These are phyloP conservation scores for Tetraselmis striata DNA, from an alignment of 139 green algal species.

Conservation along the genomic window DNA sequence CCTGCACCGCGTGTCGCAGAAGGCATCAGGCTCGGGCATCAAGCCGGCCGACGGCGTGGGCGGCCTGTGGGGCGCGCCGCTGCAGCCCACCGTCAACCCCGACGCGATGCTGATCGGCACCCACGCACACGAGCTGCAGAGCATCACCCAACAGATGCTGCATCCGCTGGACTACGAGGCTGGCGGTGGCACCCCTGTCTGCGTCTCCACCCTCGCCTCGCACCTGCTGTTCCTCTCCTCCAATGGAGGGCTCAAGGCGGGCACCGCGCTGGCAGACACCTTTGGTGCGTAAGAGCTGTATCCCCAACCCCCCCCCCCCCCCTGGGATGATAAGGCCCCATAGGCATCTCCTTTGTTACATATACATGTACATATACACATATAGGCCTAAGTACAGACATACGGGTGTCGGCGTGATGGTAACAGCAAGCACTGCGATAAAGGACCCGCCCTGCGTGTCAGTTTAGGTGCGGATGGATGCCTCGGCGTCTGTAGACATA, in stretches of 20 bases:
- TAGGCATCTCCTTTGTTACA: too few relatives aligned
- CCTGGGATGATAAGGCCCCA: too few relatives aligned
- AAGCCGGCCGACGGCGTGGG: slow-evolving; percentile 9
- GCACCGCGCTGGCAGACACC: slow-evolving; percentile 54
- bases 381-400: too few relatives aligned
- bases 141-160: slow-evolving; percentile 49
- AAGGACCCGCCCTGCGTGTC: too few relatives aligned
- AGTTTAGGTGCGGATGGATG: too few relatives aligned
- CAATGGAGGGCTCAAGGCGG: slow-evolving; percentile 13
- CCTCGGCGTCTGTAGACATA: too few relatives aligned
- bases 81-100: not conserved
- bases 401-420: too few relatives aligned
- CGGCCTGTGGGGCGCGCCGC: slow-evolving; percentile 13
- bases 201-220: slow-evolving; percentile 40
- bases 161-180: slow-evolving; percentile 38
- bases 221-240: slow-evolving; percentile 53
- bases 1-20: slow-evolving; percentile 9
- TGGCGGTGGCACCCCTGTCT: slow-evolving; percentile 14
- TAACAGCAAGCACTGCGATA: too few relatives aligned
- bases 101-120: slow-evolving; percentile 47
- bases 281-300: slow-evolving; percentile 32
- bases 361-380: too few relatives aligned
- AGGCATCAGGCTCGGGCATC: not conserved
- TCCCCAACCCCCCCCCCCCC: too few relatives aligned
- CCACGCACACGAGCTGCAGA: slow-evolving; percentile 59